These are phyloP conservation scores for Pyrenula massariospora DNA, from an alignment of 495 filamentous ascomycete genomes.

Conservation along the genomic window DNA sequence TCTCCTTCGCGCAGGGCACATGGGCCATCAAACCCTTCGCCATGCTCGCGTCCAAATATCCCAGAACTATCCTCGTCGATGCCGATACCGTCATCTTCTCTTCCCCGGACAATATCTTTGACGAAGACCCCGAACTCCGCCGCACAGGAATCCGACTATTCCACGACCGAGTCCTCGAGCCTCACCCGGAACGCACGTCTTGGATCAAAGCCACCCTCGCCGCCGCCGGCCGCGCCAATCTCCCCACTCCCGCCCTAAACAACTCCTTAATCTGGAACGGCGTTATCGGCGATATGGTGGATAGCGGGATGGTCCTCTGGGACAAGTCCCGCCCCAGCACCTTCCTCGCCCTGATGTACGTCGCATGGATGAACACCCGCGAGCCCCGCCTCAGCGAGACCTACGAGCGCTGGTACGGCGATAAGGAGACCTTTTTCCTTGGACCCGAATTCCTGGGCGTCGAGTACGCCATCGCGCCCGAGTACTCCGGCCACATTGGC, in stretches of 20 bases:
- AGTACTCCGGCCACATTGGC: slow-evolving; percentile 17
- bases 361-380: slow-evolving; percentile 16
- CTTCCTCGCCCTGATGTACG: slow-evolving; percentile 5
- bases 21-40: slow-evolving; percentile 24
- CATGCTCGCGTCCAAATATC: slow-evolving; percentile 14
- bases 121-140: slow-evolving; percentile 5
- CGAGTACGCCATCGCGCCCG: slow-evolving; percentile 14
- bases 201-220: neutral
- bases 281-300: neutral
- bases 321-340: neutral
- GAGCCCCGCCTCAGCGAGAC: slow-evolving; percentile 12
- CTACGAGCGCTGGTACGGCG: slow-evolving; percentile 16
- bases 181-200: neutral
- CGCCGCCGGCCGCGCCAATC: neutral
- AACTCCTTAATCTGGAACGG: neutral
- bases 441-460: slow-evolving; percentile 16
- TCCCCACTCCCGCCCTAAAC: slow-evolving; percentile 1
- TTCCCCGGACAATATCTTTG: slow-evolving; percentile 5
- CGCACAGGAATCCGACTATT: slow-evolving; percentile 14
- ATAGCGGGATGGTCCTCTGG: slow-evolving; percentile 2
- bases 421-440: slow-evolving; percentile 23
- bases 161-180: slow-evolving; percentile 12
- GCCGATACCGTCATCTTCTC: slow-evolving; percentile 17
- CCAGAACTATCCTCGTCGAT: slow-evolving; percentile 19
- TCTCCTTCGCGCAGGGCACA: slow-evolving; percentile 1